phyloP scores from a whole-genome alignment of 169 alveolate species.

The Cryptosporidium viatorum region DNA sequence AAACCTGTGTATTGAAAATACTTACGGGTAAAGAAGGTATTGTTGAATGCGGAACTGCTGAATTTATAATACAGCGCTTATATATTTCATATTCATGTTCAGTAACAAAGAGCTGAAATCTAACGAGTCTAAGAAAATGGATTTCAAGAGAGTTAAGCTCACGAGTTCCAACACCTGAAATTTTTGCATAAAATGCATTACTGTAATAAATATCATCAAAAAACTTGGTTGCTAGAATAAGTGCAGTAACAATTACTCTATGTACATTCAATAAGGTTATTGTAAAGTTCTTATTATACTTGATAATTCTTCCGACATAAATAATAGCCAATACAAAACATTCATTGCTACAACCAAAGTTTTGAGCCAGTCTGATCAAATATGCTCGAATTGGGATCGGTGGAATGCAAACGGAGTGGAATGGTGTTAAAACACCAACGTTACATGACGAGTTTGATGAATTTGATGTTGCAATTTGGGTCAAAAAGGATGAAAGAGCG shows the following conservation, averaged over 20 bases:
- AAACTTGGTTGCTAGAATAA: conserved; percentile 92
- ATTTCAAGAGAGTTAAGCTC: conserved; percentile 91
- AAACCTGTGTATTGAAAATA: conserved; percentile 11
- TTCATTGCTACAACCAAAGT: conserved; percentile 89
- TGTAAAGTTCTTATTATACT: conserved; percentile 80
- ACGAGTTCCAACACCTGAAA: conserved; percentile 92
- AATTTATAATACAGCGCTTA: conserved; percentile 64
- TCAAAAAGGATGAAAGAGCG: conserved; percentile 76
- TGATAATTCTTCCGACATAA: conserved; percentile 85
- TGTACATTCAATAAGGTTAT: conserved; percentile 86
- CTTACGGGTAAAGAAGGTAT: conserved; percentile 25
- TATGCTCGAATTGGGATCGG: conserved; percentile 87
- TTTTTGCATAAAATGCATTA: conserved; percentile 90
- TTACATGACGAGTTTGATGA: conserved; percentile 54
- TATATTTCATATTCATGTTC: conserved; percentile 88
- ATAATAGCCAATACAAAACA: conserved; percentile 87
- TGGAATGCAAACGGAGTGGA: conserved; percentile 89
- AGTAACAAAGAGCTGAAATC: conserved; percentile 88
- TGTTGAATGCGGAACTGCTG: neutral
- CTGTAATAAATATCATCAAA: conserved; percentile 92
- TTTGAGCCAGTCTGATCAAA: conserved; percentile 85
- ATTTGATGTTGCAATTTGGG: conserved; percentile 79
- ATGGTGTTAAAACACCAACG: conserved; percentile 84
- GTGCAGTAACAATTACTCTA: conserved; percentile 90
- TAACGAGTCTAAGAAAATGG: conserved; percentile 86